Percentiles rank a stretch among this genome's conserved stretches.
phyloP scores from a whole-genome alignment of 2,329 filamentous ascomycete species.

The Cucurbitaria berberidis region DNA sequence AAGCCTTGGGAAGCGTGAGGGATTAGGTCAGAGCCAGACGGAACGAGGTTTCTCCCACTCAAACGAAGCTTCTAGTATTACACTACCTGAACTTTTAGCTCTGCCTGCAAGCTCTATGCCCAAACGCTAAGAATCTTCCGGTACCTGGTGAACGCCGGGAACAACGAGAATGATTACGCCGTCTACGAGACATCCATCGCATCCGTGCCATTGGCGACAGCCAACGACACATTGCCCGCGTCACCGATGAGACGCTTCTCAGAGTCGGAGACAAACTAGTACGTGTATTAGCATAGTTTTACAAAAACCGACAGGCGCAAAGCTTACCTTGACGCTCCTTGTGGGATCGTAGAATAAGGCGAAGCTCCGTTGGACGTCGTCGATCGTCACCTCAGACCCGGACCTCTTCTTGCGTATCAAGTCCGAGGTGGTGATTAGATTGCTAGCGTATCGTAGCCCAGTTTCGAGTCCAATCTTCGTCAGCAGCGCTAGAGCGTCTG shows the following conservation, averaged over 20 bases:
- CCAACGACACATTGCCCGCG: slow-evolving; percentile 77
- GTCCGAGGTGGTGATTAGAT: slow-evolving; percentile 93
- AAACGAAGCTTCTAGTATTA: slow-evolving; percentile 16
- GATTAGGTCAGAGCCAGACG: background rate
- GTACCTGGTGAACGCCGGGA: slow-evolving; percentile 30
- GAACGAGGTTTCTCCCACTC: background rate
- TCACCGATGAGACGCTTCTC: slow-evolving; percentile 94
- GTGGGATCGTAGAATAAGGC: slow-evolving; percentile 89
- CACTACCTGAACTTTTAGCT: slow-evolving; percentile 22
- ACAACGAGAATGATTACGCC: slow-evolving; percentile 3
- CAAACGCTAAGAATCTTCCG: slow-evolving; percentile 28
- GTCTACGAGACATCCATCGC: slow-evolving; percentile 71
- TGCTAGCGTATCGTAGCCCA: slow-evolving; percentile 93
- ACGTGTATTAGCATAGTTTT: slow-evolving; percentile 21
- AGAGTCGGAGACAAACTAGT: slow-evolving; percentile 78
- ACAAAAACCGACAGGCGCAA: background rate
- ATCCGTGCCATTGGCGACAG: slow-evolving; percentile 61
- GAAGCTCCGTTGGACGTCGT: slow-evolving; percentile 93
- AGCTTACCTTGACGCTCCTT: slow-evolving; percentile 73
- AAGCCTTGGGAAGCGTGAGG: background rate
- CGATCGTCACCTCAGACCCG: slow-evolving; percentile 80
- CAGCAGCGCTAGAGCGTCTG: slow-evolving; percentile 88
- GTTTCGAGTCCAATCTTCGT: slow-evolving; percentile 96
- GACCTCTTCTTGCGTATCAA: slow-evolving; percentile 85
- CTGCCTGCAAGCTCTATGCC: slow-evolving; percentile 15